These are phyloP conservation scores for Globisporangium abappressorium DNA, from an alignment of 352 stramenopile species.

Conservation along the genomic window DNA sequence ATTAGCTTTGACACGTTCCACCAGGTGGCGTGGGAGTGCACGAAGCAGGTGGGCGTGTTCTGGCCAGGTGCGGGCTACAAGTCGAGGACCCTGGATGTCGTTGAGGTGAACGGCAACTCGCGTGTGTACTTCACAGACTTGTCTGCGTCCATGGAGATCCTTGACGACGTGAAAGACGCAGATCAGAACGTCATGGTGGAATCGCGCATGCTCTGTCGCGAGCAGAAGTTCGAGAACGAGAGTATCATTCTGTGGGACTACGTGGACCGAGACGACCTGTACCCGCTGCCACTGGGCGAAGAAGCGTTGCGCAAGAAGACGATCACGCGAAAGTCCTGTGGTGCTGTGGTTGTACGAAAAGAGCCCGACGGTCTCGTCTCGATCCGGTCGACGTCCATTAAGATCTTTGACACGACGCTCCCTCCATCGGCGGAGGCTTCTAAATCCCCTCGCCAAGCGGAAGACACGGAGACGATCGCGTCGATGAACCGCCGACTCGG, in stretches of 20 bases:
- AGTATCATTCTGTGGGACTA: constrained; percentile 64
- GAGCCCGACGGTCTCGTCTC: constrained; percentile 48
- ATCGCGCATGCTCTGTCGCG: constrained; percentile 49
- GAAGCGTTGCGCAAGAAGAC: constrained; percentile 17
- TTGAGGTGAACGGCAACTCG: constrained; percentile 22
- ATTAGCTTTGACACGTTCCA: constrained; percentile 43
- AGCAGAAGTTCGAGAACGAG: constrained; percentile 29
- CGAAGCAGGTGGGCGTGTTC: constrained; percentile 54
- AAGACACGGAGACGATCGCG: constrained; percentile 31
- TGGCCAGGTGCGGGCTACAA: constrained; percentile 43
- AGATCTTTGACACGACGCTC: constrained; percentile 45
- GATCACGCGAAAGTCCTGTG: constrained; percentile 53
- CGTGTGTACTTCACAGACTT: constrained; percentile 53
- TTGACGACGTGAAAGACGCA: constrained; percentile 27
- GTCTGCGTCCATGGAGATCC: constrained; percentile 33
- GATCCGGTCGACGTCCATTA: constrained; percentile 54
- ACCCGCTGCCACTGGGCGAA: constrained; percentile 24
- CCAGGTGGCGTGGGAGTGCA: constrained; percentile 39
- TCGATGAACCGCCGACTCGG: constrained; percentile 42
- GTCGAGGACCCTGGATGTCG: constrained; percentile 31
- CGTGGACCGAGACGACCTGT: constrained; percentile 57
- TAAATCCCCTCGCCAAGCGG: background rate
- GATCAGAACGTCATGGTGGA: constrained; percentile 48
- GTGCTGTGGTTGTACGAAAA: constrained; percentile 37
- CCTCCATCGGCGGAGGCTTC: constrained; percentile 10